A percentile compares a stretch with the other conserved stretches of the same genome.
Conservation (phyloP, 306 rosid species). For the Rosa lucieae region DNA sequence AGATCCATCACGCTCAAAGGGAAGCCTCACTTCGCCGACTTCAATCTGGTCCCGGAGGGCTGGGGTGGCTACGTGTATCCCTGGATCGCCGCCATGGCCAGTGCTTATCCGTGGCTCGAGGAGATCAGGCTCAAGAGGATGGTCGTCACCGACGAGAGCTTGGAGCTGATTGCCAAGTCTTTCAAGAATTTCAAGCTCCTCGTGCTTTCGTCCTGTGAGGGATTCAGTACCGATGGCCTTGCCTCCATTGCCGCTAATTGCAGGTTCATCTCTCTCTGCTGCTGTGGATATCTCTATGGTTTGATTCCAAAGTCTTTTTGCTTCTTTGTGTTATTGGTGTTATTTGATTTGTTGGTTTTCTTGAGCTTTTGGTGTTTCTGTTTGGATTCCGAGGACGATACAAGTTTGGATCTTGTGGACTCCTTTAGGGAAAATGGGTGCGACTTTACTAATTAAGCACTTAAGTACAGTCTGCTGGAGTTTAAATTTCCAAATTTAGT, state of each 20-base stretch:
- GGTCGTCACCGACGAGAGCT: slow-evolving; percentile 74
- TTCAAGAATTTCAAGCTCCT: slow-evolving; percentile 73
- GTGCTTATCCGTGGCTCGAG: slow-evolving; percentile 63
- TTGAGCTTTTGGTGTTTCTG: background rate
- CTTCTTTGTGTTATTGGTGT: slow-evolving; percentile 5
- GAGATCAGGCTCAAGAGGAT: slow-evolving; percentile 97
- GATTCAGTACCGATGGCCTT: slow-evolving; percentile 83
- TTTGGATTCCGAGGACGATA: background rate
- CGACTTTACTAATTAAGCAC: background rate
- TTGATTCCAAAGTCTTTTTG: background rate
- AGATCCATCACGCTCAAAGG: slow-evolving; percentile 82
- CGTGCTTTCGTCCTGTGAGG: slow-evolving; percentile 83
- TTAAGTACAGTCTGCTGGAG: slow-evolving; percentile 3
- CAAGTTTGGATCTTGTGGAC: slow-evolving; percentile 31
- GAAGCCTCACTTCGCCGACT: slow-evolving; percentile 96
- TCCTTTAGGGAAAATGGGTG: background rate
- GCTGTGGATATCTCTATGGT: background rate
- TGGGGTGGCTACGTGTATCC: slow-evolving; percentile 87
- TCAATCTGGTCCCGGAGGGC: slow-evolving; percentile 88
- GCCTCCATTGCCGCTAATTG: slow-evolving; percentile 96
- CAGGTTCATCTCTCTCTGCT: slow-evolving; percentile 46
- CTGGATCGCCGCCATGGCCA: slow-evolving; percentile 84
- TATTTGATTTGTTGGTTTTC: background rate
- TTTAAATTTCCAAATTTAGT: background rate
- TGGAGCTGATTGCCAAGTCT: slow-evolving; percentile 81